phyloP scores from a whole-genome alignment of 768 basidiomycete species.

The Hypsizygus marmoreus region DNA sequence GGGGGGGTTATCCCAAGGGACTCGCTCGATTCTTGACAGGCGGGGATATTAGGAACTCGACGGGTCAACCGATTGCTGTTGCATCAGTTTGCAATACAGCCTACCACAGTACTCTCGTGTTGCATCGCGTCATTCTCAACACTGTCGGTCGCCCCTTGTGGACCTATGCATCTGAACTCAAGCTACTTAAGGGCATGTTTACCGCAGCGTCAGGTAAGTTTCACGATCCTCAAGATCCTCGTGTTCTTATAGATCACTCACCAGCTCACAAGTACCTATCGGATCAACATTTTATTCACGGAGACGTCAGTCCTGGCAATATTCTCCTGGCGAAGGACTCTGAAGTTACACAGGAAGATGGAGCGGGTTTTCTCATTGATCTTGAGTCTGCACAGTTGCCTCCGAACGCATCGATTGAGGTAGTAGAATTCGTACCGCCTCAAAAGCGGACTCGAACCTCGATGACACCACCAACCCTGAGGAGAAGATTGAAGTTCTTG shows the following conservation, averaged over 20 bases:
- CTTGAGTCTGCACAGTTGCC: constrained; percentile 26
- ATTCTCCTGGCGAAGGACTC: constrained; percentile 24
- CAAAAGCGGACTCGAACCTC: no score
- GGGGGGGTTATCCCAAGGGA: background rate
- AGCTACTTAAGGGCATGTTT: constrained; percentile 16
- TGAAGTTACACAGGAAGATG: background rate
- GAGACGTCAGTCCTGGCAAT: constrained; percentile 23
- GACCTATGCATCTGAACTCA: constrained; percentile 15
- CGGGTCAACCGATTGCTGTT: no score
- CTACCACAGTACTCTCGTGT: constrained; percentile 8
- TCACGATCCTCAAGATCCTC: background rate
- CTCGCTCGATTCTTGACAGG: constrained; percentile 13
- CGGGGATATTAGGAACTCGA: constrained; percentile 14
- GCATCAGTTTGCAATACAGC: no score
- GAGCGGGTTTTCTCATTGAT: constrained; percentile 31
- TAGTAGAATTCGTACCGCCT: background rate
- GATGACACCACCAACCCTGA: background rate
- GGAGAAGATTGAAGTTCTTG: no score
- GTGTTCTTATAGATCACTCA: no score
- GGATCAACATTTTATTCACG: constrained; percentile 16
- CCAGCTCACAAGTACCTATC: no score
- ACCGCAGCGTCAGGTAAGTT: constrained; percentile 5
- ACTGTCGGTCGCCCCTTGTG: constrained; percentile 20
- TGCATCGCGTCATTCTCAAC: constrained; percentile 17
- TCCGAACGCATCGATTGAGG: background rate